These are phyloP conservation scores for Hippophae rhamnoides DNA, from an alignment of 306 rosid species.

Conservation along the genomic window DNA sequence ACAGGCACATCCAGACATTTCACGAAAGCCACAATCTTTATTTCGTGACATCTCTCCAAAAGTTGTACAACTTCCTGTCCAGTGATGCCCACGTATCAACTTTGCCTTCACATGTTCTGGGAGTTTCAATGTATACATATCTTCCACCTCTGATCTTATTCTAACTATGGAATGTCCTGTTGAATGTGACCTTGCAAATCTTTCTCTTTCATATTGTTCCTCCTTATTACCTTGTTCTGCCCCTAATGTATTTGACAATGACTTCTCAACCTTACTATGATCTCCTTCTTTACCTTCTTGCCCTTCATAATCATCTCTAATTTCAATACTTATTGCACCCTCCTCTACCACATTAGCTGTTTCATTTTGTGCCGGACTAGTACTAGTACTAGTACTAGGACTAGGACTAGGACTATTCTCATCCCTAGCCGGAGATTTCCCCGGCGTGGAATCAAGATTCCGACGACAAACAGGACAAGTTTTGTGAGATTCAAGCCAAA, in stretches of 20 bases:
- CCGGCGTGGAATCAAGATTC: slow-evolving; percentile 31
- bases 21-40: slow-evolving; percentile 28
- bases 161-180: slow-evolving; percentile 65
- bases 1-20: slow-evolving; percentile 10
- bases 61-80: slow-evolving; percentile 35
- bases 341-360: not conserved
- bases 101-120: slow-evolving; percentile 29
- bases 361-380: not conserved
- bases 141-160: slow-evolving; percentile 23
- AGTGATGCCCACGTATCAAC: slow-evolving; percentile 34
- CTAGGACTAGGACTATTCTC: slow-evolving; percentile 7
- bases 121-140: slow-evolving; percentile 42
- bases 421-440: not conserved
- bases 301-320: slow-evolving; percentile 14
- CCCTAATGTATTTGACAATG: not conserved
- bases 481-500: slow-evolving; percentile 62
- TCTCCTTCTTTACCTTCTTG: not conserved
- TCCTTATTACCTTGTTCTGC: not conserved
- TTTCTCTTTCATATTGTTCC: not conserved
- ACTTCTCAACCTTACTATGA: not conserved
- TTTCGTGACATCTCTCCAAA: slow-evolving; percentile 28
- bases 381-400: no score
- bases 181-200: slow-evolving; percentile 44
- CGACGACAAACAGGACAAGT: slow-evolving; percentile 78
- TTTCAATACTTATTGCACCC: slow-evolving; percentile 30